Evolutionary conservation across 2,329 filamentous ascomycete genomes (phyloP).

Genomic region (Alternaria rosae): DNA sequence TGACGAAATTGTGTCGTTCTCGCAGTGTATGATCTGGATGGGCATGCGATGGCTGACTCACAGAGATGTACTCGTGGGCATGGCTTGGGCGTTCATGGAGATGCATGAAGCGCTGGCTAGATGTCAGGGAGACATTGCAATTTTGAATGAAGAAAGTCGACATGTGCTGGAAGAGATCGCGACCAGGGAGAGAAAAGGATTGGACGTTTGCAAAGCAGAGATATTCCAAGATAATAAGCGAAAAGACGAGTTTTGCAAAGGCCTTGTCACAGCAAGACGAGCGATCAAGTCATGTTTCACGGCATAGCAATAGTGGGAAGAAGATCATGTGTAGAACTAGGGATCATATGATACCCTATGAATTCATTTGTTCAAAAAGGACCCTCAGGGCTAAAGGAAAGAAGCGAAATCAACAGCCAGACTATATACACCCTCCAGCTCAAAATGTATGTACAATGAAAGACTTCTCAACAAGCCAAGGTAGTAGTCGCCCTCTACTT

Average conservation of each 20-base stretch:
- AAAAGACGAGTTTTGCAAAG: neutral
- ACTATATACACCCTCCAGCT: slow-evolving; percentile 9
- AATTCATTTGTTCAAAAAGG: neutral
- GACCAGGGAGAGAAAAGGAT: slow-evolving; percentile 13
- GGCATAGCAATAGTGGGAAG: neutral
- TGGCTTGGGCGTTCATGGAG: slow-evolving; percentile 46
- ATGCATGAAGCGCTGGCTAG: slow-evolving; percentile 18
- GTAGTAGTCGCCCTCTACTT: slow-evolving; percentile 1
- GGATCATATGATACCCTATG: neutral
- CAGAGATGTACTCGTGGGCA: slow-evolving; percentile 39
- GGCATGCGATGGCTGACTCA: slow-evolving; percentile 29
- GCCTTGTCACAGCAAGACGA: neutral
- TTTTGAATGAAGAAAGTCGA: slow-evolving; percentile 2
- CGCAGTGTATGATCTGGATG: slow-evolving; percentile 21
- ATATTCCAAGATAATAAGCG: neutral
- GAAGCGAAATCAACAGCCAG: slow-evolving; percentile 1
- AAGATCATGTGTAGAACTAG: neutral
- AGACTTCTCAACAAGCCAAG: neutral
- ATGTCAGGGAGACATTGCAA: neutral
- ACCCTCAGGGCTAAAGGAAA: neutral
- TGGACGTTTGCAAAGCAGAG: slow-evolving; percentile 18
- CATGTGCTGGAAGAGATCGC: slow-evolving; percentile 12
- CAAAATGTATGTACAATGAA: slow-evolving; percentile 14
- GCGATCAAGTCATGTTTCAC: slow-evolving; percentile 10
- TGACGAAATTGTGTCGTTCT: slow-evolving; percentile 51